Base-by-base conservation (phyloP, 345 rosid genomes). In the Eucalyptus guilfoylei region DNA sequence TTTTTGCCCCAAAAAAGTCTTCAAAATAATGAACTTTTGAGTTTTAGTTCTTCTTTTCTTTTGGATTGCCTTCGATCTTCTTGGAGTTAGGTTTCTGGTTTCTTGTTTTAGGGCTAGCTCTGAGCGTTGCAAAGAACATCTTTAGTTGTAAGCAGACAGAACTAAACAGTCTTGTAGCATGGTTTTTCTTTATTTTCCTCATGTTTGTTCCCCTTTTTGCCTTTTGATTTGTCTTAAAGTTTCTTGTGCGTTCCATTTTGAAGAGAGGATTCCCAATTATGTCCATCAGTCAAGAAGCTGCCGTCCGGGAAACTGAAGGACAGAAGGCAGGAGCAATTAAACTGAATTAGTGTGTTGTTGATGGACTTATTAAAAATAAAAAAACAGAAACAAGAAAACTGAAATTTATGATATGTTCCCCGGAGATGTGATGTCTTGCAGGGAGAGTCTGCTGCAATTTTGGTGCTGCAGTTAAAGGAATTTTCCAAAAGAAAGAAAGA, bases 371-470 rank as follows among this genome's bases (percentile, higher is more conserved):
- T 8, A 26, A 7, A 80, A 81, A 52, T 17, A 5, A 88, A 16
- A 88, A 37, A 83, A 47, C n/a, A 50, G 37, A 88, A 32, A 52
- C 87, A 85, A 85, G 49, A 47, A 85, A 28, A 42, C 52, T 85
- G 49, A 48, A 85, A 76, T 76, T 64, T 76, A 40, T 37, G 83
- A 76, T 76, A 76, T 72, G 83, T 72, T 72, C 47, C 47, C 83
- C 83, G 42, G 83, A 76, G 83, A 76, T 76, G 83, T 76, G 83
- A 76, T 91, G 92, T 88, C 90, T 88, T 88, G 87, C 92, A 88
- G 93, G 72, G 86, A 24, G 80, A 86, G 86, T 86, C 92, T 85
- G 90, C 87, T 85, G 42, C 42, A 80, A 88, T 86, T 86, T 87
- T 89, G 86, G 76, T 81, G 87, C 42, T 80, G 91, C 86, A 88